Evolutionary conservation across 177 flowering plant genomes (phyloP).

Genomic region (Tripterygium wilfordii): DNA sequence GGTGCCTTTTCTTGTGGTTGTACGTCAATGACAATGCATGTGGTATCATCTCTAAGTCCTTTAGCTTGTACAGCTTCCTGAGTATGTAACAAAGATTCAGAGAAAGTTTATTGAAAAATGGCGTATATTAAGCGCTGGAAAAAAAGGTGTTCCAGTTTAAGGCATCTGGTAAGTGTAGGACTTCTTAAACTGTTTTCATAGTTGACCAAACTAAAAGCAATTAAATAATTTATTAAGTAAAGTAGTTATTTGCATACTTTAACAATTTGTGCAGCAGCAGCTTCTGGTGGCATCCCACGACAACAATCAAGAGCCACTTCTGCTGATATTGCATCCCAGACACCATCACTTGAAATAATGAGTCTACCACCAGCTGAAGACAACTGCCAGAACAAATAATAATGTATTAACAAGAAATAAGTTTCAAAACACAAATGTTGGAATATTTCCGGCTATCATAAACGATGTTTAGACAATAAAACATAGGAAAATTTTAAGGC

Average conservation of each 20-base stretch:
- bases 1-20: slow-evolving; percentile 61
- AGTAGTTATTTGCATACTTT: slow-evolving; percentile 36
- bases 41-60: slow-evolving; percentile 97
- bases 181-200: neutral
- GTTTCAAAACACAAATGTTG: neutral
- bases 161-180: too few species aligned
- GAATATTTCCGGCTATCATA: too few species aligned
- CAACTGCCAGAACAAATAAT: slow-evolving; percentile 46
- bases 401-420: neutral
- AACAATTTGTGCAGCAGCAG: slow-evolving; percentile 80
- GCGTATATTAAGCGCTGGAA: too few species aligned
- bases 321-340: slow-evolving; percentile 85
- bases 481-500: too few species aligned
- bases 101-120: neutral
- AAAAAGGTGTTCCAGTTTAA: too few species aligned
- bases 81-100: slow-evolving; percentile 10
- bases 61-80: slow-evolving; percentile 80
- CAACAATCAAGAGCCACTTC: slow-evolving; percentile 74
- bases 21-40: slow-evolving; percentile 90
- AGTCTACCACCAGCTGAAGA: slow-evolving; percentile 89
- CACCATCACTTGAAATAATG: slow-evolving; percentile 92
- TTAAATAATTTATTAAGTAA: neutral
- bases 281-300: slow-evolving; percentile 75
- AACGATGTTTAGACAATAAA: too few species aligned
- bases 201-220: neutral